Conservation (phyloP, 257 asterid species). For the Solanum pennellii region DNA sequence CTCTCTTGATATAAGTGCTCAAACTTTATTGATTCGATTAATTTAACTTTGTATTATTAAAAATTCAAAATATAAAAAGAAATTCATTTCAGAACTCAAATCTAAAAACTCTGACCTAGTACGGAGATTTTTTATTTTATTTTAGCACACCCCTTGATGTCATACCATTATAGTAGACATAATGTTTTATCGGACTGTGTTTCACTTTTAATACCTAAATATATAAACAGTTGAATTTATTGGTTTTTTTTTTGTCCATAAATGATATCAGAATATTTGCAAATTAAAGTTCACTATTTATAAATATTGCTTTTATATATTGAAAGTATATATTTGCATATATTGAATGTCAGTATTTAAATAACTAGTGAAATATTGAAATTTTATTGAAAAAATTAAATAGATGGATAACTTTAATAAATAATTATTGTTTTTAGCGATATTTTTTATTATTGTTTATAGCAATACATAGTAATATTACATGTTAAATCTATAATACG, state of each 20-base stretch:
- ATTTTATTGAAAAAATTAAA: too few species aligned
- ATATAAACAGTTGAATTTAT: background rate
- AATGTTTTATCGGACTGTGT: background rate
- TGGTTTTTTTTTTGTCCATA: background rate
- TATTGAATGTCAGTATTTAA: background rate
- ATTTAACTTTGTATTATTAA: background rate
- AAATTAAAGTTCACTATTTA: background rate
- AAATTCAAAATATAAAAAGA: too few species aligned
- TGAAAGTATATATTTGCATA: background rate
- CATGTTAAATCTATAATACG: too few species aligned
- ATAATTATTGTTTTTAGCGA: too few species aligned
- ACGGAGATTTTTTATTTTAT: background rate
- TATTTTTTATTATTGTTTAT: too few species aligned
- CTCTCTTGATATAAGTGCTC: fast-evolving
- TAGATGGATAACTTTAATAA: too few species aligned
- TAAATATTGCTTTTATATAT: background rate
- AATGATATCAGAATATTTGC: background rate
- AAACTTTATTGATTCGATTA: background rate
- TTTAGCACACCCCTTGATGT: background rate
- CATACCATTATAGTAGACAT: background rate
- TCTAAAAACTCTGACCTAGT: background rate
- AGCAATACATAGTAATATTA: too few species aligned
- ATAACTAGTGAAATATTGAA: background rate
- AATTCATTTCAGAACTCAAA: background rate
- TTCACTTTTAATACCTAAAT: background rate